A percentile compares a stretch with the other conserved stretches of the same genome.
Evolutionary conservation across 495 filamentous ascomycete genomes (phyloP).

Genomic region (Annulohypoxylon bovei): DNA sequence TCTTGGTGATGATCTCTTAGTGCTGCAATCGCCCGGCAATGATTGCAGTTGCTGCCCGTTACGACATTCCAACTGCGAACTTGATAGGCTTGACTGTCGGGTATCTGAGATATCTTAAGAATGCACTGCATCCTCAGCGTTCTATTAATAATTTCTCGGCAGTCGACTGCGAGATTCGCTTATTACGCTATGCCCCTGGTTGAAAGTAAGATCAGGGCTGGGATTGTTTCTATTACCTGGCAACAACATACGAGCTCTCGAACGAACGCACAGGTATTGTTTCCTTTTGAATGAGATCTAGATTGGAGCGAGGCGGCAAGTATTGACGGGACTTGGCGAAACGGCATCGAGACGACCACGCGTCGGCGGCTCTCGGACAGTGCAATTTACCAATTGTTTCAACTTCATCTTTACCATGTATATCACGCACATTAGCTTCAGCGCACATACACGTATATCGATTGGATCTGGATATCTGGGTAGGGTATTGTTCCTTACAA

Average conservation of each 20-base stretch:
- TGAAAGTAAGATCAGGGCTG: not conserved
- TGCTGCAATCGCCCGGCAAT: constrained; percentile 8
- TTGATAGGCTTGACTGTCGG: not conserved
- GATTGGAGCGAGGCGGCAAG: not conserved
- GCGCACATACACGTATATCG: not conserved
- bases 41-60: not conserved
- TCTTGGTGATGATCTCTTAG: not conserved
- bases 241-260: not conserved
- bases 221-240: not conserved
- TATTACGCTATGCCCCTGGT: not conserved
- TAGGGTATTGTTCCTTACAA: not conserved
- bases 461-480: not conserved
- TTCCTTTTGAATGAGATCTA: not conserved
- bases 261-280: not conserved
- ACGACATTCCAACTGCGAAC: not conserved
- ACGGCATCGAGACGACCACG: not conserved
- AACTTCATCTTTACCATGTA: not conserved
- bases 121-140: not conserved
- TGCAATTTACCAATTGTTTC: not conserved
- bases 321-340: not conserved
- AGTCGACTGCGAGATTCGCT: not conserved
- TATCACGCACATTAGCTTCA: not conserved
- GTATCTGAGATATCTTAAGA: not conserved
- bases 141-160: not conserved
- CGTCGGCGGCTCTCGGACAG: not conserved